phyloP scores from a whole-genome alignment of 2,329 filamentous ascomycete genomes.

The Cladorrhinum sp. region DNA sequence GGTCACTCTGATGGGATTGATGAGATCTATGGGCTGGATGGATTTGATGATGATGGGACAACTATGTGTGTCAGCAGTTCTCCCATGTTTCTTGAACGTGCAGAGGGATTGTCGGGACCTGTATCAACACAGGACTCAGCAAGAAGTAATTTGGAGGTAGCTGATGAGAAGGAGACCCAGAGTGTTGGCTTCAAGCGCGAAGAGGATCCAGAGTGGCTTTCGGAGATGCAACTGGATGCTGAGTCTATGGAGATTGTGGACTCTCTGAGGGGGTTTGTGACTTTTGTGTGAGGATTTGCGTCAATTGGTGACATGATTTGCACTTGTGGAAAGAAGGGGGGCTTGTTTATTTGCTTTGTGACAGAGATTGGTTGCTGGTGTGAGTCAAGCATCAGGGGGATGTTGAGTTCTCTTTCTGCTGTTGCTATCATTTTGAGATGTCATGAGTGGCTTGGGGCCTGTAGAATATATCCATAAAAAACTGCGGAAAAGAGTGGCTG shows the following conservation, averaged over 20 bases:
- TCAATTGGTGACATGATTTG: not conserved
- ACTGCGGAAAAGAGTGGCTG: no score
- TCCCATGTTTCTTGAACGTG: not conserved
- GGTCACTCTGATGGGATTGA: not conserved
- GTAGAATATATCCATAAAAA: no score
- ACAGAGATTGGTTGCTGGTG: no score
- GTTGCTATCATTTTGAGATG: not conserved
- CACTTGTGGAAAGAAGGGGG: not conserved
- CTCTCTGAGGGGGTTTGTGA: not conserved
- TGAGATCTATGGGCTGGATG: not conserved
- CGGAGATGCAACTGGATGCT: not conserved
- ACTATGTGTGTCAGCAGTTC: not conserved
- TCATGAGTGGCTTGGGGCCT: no score
- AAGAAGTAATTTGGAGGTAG: not conserved
- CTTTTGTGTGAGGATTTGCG: constrained; percentile 2
- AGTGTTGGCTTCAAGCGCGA: not conserved
- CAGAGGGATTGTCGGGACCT: not conserved
- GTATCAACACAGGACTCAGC: not conserved
- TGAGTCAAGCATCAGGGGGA: no score
- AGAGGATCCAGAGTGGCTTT: not conserved
- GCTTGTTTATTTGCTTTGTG: no score
- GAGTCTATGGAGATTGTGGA: not conserved
- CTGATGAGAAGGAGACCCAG: not conserved
- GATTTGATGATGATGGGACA: not conserved
- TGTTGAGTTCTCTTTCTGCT: not conserved